Evolutionary conservation across 495 filamentous ascomycete species (phyloP).

Genomic region (Lasiosphaeriaceae sp.): DNA sequence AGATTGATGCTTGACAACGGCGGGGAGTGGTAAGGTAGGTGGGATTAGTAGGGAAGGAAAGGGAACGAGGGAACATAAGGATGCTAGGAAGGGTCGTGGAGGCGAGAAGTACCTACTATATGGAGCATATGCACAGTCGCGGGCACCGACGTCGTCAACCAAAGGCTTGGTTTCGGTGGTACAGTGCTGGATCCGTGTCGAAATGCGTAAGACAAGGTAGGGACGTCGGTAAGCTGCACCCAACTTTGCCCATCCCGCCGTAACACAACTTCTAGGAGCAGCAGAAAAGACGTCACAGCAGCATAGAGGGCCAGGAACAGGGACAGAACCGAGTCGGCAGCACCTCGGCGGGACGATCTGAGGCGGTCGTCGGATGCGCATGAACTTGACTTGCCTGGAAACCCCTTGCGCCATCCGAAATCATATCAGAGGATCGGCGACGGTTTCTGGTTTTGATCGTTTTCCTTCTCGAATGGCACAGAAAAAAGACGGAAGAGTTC

Average conservation of each 20-base stretch:
- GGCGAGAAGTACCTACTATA: constrained; percentile 3
- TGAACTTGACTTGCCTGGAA: not conserved
- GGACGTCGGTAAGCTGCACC: no score
- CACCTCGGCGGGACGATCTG: not conserved
- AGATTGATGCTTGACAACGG: constrained; percentile 8
- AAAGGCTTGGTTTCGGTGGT: constrained; percentile 9
- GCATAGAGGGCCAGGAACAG: not conserved
- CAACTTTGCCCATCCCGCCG: not conserved
- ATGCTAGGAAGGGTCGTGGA: not conserved
- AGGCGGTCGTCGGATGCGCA: not conserved
- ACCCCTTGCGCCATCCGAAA: not conserved
- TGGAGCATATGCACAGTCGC: constrained; percentile 12
- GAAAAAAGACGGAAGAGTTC: no score
- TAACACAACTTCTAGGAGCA: not conserved
- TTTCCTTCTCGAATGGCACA: no score
- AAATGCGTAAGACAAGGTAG: no score
- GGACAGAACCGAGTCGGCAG: not conserved
- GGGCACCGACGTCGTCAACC: constrained; percentile 6
- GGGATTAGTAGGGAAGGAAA: not conserved
- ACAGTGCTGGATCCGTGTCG: constrained; percentile 1
- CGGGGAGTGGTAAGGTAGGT: not conserved
- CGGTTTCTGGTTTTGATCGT: not conserved
- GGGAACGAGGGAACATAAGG: not conserved
- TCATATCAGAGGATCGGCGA: not conserved
- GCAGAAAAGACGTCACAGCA: not conserved